Evolutionary conservation across 345 rosid genomes (phyloP).

Genomic region (Anastatica hierochuntica): DNA sequence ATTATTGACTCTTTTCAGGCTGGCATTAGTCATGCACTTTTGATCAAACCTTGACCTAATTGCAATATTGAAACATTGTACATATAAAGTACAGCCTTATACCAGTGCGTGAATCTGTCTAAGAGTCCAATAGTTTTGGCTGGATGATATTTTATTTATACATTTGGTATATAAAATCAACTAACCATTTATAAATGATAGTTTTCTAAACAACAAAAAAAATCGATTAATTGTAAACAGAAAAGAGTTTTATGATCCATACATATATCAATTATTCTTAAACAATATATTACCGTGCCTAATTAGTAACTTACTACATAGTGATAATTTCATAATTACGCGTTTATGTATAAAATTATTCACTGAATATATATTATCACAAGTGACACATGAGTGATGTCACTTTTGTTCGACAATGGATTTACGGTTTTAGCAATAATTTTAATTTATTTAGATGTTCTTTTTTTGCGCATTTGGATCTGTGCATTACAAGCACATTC

Average conservation of each 20-base stretch:
- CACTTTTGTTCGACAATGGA: conserved; percentile 15
- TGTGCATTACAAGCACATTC: conserved; percentile 27
- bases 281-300: not conserved
- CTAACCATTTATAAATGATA: too few species aligned
- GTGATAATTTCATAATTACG: not conserved
- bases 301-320: not conserved
- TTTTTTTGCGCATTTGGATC: conserved; percentile 21
- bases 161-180: too few species aligned
- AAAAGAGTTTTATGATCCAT: not conserved
- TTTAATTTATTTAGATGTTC: not conserved
- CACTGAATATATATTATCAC: not conserved
- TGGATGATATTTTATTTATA: too few species aligned
- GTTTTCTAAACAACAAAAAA: not conserved
- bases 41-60: not conserved
- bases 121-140: not conserved
- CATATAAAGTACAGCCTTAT: too few species aligned
- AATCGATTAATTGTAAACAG: not conserved
- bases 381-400: conserved; percentile 28
- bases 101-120: not conserved
- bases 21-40: not conserved
- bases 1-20: not conserved
- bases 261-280: too few species aligned
- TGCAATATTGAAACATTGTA: too few species aligned
- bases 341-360: not conserved
- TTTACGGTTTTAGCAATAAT: not conserved